phyloP scores from a whole-genome alignment of 805 yeast genomes.

The Wickerhamiella nectarea region DNA sequence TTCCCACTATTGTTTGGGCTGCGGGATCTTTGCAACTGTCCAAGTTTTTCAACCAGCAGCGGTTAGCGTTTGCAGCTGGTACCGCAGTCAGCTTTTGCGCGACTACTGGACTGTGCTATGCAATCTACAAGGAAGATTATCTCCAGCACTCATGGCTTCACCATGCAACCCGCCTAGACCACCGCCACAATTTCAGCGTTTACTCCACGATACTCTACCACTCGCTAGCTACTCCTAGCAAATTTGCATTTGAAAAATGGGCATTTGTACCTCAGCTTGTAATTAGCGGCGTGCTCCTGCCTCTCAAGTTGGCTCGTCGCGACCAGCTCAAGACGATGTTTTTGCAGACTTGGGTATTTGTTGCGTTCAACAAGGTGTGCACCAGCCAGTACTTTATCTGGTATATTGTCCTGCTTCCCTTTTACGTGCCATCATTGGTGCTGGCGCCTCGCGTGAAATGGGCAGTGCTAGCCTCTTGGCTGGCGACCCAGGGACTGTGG shows the following conservation, averaged over 20 bases:
- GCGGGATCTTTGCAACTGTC: conserved; percentile 22
- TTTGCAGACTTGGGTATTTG: conserved; percentile 66
- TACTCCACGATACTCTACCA: conserved; percentile 56
- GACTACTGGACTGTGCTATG: conserved; percentile 49
- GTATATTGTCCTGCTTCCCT: conserved; percentile 79
- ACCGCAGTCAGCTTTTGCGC: conserved; percentile 33
- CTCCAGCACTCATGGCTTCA: conserved; percentile 66
- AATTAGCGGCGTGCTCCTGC: conserved; percentile 45
- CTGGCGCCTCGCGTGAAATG: conserved; percentile 21
- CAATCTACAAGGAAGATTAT: conserved; percentile 59
- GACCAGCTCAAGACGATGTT: conserved; percentile 44
- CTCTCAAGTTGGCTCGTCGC: conserved; percentile 33
- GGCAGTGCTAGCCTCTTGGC: conserved; percentile 42
- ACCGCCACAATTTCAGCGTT: conserved; percentile 85
- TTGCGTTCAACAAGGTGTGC: conserved; percentile 65
- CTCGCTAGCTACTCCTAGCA: conserved; percentile 20
- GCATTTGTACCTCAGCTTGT: conserved; percentile 78
- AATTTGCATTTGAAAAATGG: conserved; percentile 22
- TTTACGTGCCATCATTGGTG: conserved; percentile 40
- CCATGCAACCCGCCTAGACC: conserved; percentile 75
- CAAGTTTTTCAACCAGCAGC: conserved; percentile 29
- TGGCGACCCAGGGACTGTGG: conserved; percentile 63
- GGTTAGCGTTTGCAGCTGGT: conserved; percentile 32
- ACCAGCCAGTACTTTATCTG: conserved; percentile 95
- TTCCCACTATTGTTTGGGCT: conserved; percentile 52